Base-by-base conservation (phyloP, 1,284 basidiomycete genomes). In the Heterobasidion annosum region DNA sequence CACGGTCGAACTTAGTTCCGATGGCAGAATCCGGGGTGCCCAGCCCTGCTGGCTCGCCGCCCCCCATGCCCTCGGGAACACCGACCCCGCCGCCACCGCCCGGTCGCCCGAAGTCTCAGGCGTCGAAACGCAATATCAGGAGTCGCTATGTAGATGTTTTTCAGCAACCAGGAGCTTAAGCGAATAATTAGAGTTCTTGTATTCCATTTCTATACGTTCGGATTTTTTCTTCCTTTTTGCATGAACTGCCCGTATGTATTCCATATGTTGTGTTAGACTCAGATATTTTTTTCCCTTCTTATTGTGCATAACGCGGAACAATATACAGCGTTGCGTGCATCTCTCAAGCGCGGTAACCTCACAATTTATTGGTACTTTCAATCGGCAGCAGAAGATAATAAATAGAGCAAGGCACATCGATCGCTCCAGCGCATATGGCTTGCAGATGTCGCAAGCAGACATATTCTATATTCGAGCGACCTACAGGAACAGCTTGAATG, bases 71-170 rank as follows among this genome's bases (percentile, higher is more conserved):
- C 52, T 59, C 56, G 55, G 62, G 54, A 50, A 57, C 58, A 2
- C 75, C 37, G 56, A 62, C 54, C 50, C 56, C 57, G 15, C 76
- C 78, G 4, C 76, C 75, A 45, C 76, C 78, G 0, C 67, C 68
- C 34, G 73, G 76, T 49, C 76, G 86, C 47, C 79, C 85, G 15
- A 80, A 76, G 59, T 82, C 81, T 6, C 77, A 79, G 57, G 77
- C 81, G 45, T 73, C 78, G 37, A 93, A 90, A 70, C 83, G 88
- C 59, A 84, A 82, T 60, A 73, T 88, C 51, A 79, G 88, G 54
- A 91, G 76, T 68, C 82, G 89, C 59, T 95, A 95, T 65, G 91
- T 95, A 8, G 88, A 91, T 63, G 85, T 91, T n/a, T 85, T 91
- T 69, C 80, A 84, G 59, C 77, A 85, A 61, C 75, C 78, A 42